These are phyloP conservation scores for Cryphonectria naterciae DNA, from an alignment of 2,329 filamentous ascomycete species.

Conservation along the genomic window DNA sequence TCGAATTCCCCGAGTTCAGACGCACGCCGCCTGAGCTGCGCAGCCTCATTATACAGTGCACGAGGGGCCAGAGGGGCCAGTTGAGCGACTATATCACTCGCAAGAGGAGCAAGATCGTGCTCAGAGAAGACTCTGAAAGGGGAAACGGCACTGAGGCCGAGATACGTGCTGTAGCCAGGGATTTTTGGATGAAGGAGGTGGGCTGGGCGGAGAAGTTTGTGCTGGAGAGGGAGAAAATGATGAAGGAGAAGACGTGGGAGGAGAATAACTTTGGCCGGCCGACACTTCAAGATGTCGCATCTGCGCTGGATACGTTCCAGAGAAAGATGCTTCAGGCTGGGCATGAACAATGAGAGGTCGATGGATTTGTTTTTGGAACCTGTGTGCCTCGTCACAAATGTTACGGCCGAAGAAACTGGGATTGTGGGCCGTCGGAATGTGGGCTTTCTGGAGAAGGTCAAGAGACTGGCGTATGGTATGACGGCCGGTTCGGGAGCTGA, in stretches of 20 bases:
- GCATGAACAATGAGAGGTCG: neutral
- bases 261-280: constrained; percentile 57
- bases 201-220: constrained; percentile 53
- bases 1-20: constrained; percentile 59
- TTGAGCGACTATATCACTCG: constrained; percentile 52
- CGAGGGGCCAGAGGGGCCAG: constrained; percentile 49
- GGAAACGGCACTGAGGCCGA: constrained; percentile 41
- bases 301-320: constrained; percentile 33
- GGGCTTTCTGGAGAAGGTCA: neutral
- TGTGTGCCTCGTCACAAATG: neutral
- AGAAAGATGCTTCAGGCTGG: neutral
- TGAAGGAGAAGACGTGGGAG: constrained; percentile 48
- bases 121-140: constrained; percentile 35
- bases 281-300: constrained; percentile 48
- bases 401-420: neutral
- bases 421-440: neutral
- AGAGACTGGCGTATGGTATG: neutral
- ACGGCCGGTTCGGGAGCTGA: neutral
- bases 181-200: constrained; percentile 56
- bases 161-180: constrained; percentile 39
- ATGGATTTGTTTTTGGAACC: neutral
- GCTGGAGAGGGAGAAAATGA: constrained; percentile 43
- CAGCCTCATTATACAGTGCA: constrained; percentile 56
- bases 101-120: constrained; percentile 49
- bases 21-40: constrained; percentile 51